Base-by-base conservation (phyloP, 208 protist species). In the Trypanosoma caninum region DNA sequence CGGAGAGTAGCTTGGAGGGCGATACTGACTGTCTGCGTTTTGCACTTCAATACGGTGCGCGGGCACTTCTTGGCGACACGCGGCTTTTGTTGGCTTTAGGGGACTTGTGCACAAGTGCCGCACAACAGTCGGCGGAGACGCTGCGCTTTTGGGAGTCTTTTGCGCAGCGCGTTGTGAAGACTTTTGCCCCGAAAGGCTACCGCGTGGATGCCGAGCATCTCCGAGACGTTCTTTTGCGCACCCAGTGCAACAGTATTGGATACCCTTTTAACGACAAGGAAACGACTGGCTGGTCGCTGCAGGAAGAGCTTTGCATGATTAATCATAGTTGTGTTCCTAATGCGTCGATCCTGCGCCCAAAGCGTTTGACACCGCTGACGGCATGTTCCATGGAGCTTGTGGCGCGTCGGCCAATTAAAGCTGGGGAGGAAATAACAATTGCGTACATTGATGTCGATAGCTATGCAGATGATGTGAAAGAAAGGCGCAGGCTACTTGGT, bases 1-100 rank as follows among this genome's bases (percentile, higher is more conserved):
- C 88, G 9, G 66, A 56, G 14, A 64, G 73, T 8, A 74, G 87
- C 1, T 76, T 78, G 1, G 82, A 75, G 4, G 72, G 80, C 41
- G 88, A 94, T 47, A 94, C 88, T 0, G 88, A 94, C 56, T 87
- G 84, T 48, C 38, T 94, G 13, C 88, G 88, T 10, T 94, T 94
- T 59, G 78, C 70, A 8, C 65, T 94, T 0, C 52, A 80, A 50
- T 90, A 89, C 57, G 78, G 72, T 16, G 73, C 88, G 7, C 65
- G 76, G 4, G 70, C 74, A 44, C 52, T 72, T 37, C 54, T 80
- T 1, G 80, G 76, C 9, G 80, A 93, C 59, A 73, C 58, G 13
- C 41, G 28, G 37, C 48, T 59, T 23, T 33, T 84, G 55, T 30
- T 59, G 1, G 53, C 70, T 3, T 14, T 88, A 13, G 42, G 27